These are phyloP conservation scores for Hymenoscyphus repandus DNA, from an alignment of 2,329 filamentous ascomycete genomes.

Conservation along the genomic window DNA sequence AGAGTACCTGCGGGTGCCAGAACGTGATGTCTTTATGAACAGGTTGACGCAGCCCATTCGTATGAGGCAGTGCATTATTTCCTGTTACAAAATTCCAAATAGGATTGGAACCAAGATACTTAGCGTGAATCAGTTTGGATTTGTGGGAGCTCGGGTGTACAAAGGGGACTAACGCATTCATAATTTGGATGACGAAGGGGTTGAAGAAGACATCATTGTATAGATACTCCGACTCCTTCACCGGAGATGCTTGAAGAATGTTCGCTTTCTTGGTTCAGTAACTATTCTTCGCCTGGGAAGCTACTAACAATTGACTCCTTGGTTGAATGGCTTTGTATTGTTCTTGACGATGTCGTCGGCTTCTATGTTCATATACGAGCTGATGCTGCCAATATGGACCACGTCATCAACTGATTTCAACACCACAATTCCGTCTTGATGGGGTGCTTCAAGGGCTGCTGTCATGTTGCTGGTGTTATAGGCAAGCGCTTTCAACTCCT, in stretches of 20 bases:
- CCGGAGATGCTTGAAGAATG: constrained; percentile 35
- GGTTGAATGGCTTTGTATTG: constrained; percentile 31
- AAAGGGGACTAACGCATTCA: constrained; percentile 30
- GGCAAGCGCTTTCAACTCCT: constrained; percentile 22
- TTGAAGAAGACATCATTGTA: constrained; percentile 39
- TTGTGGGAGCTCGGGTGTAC: not conserved
- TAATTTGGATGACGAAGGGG: constrained; percentile 36
- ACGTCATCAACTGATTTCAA: constrained; percentile 34
- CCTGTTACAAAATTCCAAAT: constrained; percentile 38
- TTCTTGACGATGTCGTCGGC: constrained; percentile 29
- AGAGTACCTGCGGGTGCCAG: constrained; percentile 31
- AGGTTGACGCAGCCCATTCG: constrained; percentile 33
- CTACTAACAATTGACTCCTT: constrained; percentile 32
- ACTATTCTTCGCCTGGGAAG: not conserved
- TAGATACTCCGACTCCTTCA: constrained; percentile 30
- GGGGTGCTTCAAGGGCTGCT: constrained; percentile 32
- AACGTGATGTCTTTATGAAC: constrained; percentile 36
- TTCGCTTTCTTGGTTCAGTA: constrained; percentile 30
- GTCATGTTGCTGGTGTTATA: constrained; percentile 30
- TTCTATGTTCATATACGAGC: constrained; percentile 34
- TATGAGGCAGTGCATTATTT: constrained; percentile 36
- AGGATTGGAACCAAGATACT: constrained; percentile 37
- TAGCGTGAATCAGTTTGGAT: constrained; percentile 20
- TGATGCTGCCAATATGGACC: constrained; percentile 32
- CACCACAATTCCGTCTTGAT: constrained; percentile 35